Evolutionary conservation across 2,329 filamentous ascomycete species (phyloP), one percentile per base, ranked within the genome.

Genomic region (Ascochyta pisi): DNA sequence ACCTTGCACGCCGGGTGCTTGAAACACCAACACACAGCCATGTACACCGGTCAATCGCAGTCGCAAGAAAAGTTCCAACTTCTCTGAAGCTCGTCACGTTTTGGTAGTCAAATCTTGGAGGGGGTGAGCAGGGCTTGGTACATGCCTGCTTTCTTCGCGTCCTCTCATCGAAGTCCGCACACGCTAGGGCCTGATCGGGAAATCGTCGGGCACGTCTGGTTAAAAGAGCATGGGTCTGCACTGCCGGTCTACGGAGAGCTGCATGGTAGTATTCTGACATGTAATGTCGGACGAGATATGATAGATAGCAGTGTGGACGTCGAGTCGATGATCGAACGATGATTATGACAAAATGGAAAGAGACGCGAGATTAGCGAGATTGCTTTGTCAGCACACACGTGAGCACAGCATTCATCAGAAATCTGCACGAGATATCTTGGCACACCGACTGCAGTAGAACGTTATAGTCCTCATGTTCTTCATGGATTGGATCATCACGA

Each of bases 361-460:
- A 22, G 9, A 8, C 4, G 35, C 3, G 12, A 4, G 33, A 33
- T 54, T 33, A 48, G 51, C 39, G 44, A 49, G 24, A 7, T 6
- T 12, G 40, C 39, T 54, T 54, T 54, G 51, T 54, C 51, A 54
- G 51, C 51, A 33, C 38, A 4, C 44, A 54, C 44, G 26, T 54
- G 51, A 39, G 45, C 26, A 41, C 6, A 22, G 7, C 8, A 1
- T 29, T 5, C n/a, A 42, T 7, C n/a, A n/a, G n/a, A 29, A 29
- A 31, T 31, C 29, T 31, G 29, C 12, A 31, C 10, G 3, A 31
- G 4, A 5, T 6, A 31, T 13, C 29, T 5, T 13, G 29, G 13
- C 29, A 13, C 13, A 15, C 29, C 13, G 12, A 13, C 13, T 31
- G 29, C 10, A 31, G 13, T 31, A 10, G 27, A 29, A 10, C 3